Conservation (phyloP, 371 early-diverging fungal species). For the Rozella allomycis region DNA sequence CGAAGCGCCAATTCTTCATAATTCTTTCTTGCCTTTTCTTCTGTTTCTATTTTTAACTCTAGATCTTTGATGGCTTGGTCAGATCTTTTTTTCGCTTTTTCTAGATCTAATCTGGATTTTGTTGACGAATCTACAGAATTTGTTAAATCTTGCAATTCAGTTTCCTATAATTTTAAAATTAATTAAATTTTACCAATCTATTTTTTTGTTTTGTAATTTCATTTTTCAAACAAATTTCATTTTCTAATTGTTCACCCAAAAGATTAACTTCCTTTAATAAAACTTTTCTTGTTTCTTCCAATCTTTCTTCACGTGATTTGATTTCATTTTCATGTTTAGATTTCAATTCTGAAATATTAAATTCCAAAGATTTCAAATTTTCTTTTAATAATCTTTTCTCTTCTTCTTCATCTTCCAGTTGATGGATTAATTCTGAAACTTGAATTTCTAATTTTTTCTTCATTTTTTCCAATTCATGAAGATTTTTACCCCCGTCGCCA, state of each 20-base stretch:
- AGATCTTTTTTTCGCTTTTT: conserved; percentile 1
- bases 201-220: conserved; percentile 33
- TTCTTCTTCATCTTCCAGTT: conserved; percentile 33
- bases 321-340: conserved; percentile 38
- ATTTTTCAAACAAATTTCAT: conserved; percentile 24
- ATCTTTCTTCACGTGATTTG: conserved; percentile 33
- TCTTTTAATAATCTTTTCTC: conserved; percentile 36
- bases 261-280: conserved; percentile 49
- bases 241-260: conserved; percentile 47
- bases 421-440: conserved; percentile 30
- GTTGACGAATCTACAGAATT: conserved; percentile 30
- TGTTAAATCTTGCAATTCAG: conserved; percentile 30
- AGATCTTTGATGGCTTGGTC: conserved; percentile 23
- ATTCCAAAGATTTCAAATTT: conserved; percentile 31
- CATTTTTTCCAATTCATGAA: conserved; percentile 45
- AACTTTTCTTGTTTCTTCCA: conserved; percentile 47
- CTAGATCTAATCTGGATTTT: conserved; percentile 31
- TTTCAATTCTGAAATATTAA: conserved; percentile 38
- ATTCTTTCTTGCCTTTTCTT: conserved; percentile 36
- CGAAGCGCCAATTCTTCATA: conserved; percentile 47
- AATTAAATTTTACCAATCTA: no score
- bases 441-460: conserved; percentile 33
- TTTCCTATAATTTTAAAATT: no score
- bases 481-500: conserved; percentile 47
- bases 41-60: conserved; percentile 37